These are phyloP conservation scores for Ophiosphaerella herpotricha DNA, from an alignment of 2,329 filamentous ascomycete species.

Conservation along the genomic window DNA sequence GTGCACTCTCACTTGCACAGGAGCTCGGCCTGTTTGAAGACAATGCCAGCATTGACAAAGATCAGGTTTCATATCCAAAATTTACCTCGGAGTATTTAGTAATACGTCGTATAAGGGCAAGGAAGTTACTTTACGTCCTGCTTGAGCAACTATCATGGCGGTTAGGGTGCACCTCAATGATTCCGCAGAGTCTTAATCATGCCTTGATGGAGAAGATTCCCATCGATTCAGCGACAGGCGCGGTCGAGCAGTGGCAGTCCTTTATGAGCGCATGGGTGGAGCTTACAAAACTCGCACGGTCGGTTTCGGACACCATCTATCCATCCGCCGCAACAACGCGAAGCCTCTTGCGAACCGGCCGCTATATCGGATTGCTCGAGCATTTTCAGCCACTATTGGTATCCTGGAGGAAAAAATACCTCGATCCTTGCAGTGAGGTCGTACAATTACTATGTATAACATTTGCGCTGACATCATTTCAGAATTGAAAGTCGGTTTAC, in stretches of 20 bases:
- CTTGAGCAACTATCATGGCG: slow-evolving; percentile 58
- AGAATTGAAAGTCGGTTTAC: slow-evolving; percentile 46
- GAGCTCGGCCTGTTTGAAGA: slow-evolving; percentile 58
- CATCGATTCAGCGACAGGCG: slow-evolving; percentile 42
- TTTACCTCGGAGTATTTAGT: slow-evolving; percentile 35
- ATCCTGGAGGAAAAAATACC: slow-evolving; percentile 48
- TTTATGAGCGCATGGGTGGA: slow-evolving; percentile 59
- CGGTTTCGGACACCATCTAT: slow-evolving; percentile 60
- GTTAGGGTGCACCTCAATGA: slow-evolving; percentile 58
- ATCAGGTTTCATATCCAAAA: slow-evolving; percentile 41
- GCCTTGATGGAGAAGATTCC: slow-evolving; percentile 48
- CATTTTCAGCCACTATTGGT: slow-evolving; percentile 51
- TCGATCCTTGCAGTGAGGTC: slow-evolving; percentile 44
- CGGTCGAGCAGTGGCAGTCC: slow-evolving; percentile 53
- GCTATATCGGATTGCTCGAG: slow-evolving; percentile 56
- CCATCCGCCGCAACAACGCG: slow-evolving; percentile 49
- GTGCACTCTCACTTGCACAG: slow-evolving; percentile 58
- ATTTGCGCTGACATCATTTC: slow-evolving; percentile 1
- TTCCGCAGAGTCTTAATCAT: slow-evolving; percentile 52
- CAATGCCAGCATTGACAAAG: slow-evolving; percentile 41
- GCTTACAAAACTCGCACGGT: slow-evolving; percentile 52
- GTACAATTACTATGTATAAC: no score
- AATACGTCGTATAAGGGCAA: slow-evolving; percentile 39
- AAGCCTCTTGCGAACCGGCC: slow-evolving; percentile 51
- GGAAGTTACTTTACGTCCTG: slow-evolving; percentile 50